These are phyloP conservation scores for Stephania cephalantha DNA, from an alignment of 164 flowering plant genomes.

Conservation along the genomic window DNA sequence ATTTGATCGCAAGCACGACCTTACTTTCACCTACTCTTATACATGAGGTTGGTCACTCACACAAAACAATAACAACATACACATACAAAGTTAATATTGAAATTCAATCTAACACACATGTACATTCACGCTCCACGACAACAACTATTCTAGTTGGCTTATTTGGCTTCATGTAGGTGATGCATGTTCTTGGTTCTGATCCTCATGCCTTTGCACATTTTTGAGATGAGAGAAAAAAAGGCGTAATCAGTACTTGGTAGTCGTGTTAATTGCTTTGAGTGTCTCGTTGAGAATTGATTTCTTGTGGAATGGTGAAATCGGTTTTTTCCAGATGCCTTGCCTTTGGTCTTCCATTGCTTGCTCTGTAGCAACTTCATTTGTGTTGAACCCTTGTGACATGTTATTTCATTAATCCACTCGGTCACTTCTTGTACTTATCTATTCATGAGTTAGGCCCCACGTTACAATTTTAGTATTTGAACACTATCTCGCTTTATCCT, in stretches of 20 bases:
- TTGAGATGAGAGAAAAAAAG: slow-evolving; percentile 95
- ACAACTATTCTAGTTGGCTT: slow-evolving; percentile 7
- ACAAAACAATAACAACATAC: too few relatives aligned
- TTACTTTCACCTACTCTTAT: slow-evolving; percentile 94
- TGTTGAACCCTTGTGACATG: background rate
- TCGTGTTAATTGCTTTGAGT: background rate
- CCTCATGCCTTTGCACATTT: slow-evolving; percentile 99
- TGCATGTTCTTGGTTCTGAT: slow-evolving; percentile 99
- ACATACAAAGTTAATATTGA: too few relatives aligned
- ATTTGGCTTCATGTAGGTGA: slow-evolving; percentile 48
- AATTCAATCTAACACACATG: too few relatives aligned
- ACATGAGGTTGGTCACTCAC: slow-evolving; percentile 67
- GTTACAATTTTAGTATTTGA: too few relatives aligned
- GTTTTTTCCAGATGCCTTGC: background rate
- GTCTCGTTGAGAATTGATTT: background rate
- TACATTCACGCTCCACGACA: too few relatives aligned
- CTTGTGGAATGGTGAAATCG: background rate
- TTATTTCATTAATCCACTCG: background rate
- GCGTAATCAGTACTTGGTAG: slow-evolving; percentile 55
- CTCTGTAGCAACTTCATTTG: background rate
- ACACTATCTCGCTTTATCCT: too few relatives aligned
- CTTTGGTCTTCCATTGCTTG: background rate
- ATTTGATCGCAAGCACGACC: slow-evolving; percentile 97
- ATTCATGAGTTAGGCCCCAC: too few relatives aligned
- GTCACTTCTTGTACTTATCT: background rate